phyloP scores from a whole-genome alignment of 139 green algal genomes.

The Pedinophyceae sp. region DNA sequence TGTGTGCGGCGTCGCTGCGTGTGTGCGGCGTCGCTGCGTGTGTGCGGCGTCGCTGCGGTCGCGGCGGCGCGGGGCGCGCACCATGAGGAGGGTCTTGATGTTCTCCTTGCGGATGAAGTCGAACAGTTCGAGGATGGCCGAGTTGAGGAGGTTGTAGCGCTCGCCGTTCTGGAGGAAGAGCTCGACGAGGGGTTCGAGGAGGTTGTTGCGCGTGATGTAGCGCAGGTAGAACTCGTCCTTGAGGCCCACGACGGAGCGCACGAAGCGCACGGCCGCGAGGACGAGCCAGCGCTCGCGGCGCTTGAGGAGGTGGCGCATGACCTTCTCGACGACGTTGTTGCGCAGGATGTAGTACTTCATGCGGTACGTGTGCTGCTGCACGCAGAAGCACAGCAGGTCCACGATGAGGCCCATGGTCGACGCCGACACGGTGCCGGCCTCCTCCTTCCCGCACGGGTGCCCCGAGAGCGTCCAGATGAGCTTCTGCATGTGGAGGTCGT shows the following conservation, averaged over 20 bases:
- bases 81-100: conserved; percentile 37
- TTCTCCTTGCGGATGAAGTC: conserved; percentile 68
- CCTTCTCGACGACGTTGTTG: conserved; percentile 67
- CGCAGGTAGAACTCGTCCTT: conserved; percentile 34
- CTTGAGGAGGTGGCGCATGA: conserved; percentile 42
- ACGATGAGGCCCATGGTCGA: conserved; percentile 55
- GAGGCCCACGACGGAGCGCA: conserved; percentile 68
- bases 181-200: conserved; percentile 66
- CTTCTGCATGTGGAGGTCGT: conserved; percentile 57
- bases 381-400: conserved; percentile 89
- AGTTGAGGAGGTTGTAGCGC: conserved; percentile 78
- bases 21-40: background rate
- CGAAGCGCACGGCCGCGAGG: conserved; percentile 75
- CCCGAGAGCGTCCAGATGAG: conserved; percentile 24
- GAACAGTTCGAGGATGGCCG: conserved; percentile 53
- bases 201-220: conserved; percentile 52
- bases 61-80: background rate
- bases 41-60: background rate
- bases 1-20: background rate
- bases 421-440: conserved; percentile 5
- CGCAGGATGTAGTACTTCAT: conserved; percentile 14
- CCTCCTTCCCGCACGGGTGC: conserved; percentile 2
- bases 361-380: conserved; percentile 61
- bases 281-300: conserved; percentile 69
- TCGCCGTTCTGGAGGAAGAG: conserved; percentile 69